Base-by-base conservation (phyloP, 345 rosid genomes). In the Erysimum cheiranthoides region DNA sequence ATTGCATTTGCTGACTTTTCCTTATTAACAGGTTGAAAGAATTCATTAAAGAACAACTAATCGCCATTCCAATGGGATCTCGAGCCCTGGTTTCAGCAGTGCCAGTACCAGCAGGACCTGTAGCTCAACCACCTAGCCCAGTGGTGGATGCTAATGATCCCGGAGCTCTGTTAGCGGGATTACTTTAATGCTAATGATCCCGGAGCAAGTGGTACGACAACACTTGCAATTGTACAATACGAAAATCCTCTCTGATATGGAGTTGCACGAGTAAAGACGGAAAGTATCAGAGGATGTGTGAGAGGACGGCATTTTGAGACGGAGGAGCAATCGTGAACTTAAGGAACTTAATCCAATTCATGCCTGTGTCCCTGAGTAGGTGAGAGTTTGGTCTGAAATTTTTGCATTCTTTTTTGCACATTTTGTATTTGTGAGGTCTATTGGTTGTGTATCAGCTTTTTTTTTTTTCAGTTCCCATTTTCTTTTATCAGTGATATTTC, bases 11-110 rank as follows among this genome's bases (percentile, higher is more conserved):
- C 52, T 75, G 68, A 81, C 72, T 28, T 65, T 47, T 54, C 25
- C 25, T 21, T 21, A 56, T n/a, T 5, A 66, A 76, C 89, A 95
- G 98, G 91, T 84, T 95, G 82, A 95, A 88, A 83, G 99, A 95
- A 76, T 95, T 82, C 66, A 82, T 95, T 62, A 92, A 92, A 83
- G 98, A 95, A 81, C 97, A 89, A 43, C 74, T 95, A 73, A 76
- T 88, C 31, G 43, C 49, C 51, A 84, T 90, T 66, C 97, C 94
- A 2, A 46, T 46, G 32, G 78, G 85, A 73, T 77, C 93, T 3
- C 79, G 52, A 51, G 86, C 84, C 64, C 81, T 85, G 11, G 73
- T 63, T 51, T 80, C 82, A 13, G 43, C 67, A 35, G 25, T 21
- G 25, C 25, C 25, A 21, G 78, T 77, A 27, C 81, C 87, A 17